phyloP scores from a whole-genome alignment of 2,329 filamentous ascomycete genomes.

The Zymoseptoria pseudotritici region DNA sequence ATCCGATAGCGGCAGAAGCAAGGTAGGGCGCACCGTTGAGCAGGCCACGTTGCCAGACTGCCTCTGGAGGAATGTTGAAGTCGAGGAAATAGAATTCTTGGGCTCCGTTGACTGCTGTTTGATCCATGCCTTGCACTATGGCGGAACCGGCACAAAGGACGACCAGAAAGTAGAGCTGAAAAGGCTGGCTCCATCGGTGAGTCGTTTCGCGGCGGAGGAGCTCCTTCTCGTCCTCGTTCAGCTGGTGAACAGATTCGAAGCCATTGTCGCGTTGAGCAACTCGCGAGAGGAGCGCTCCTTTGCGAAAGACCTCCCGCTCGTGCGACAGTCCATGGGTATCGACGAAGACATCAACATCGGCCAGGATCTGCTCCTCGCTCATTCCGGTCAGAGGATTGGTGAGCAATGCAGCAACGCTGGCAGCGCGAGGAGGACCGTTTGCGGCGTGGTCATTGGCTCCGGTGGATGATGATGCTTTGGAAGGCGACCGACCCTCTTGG shows the following conservation, averaged over 20 bases:
- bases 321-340: slow-evolving; percentile 17
- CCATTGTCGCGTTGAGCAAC: slow-evolving; percentile 21
- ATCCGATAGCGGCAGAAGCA: slow-evolving; percentile 61
- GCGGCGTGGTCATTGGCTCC: slow-evolving; percentile 6
- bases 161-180: slow-evolving; percentile 52
- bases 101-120: slow-evolving; percentile 42
- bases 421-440: slow-evolving; percentile 6
- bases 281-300: slow-evolving; percentile 21
- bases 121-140: slow-evolving; percentile 48
- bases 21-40: slow-evolving; percentile 56
- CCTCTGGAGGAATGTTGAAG: slow-evolving; percentile 19
- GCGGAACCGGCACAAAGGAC: slow-evolving; percentile 47
- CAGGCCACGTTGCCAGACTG: slow-evolving; percentile 42
- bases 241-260: slow-evolving; percentile 29
- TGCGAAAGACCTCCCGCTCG: slow-evolving; percentile 19
- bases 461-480: slow-evolving; percentile 9
- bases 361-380: slow-evolving; percentile 20
- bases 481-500: slow-evolving; percentile 10
- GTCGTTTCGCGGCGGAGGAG: slow-evolving; percentile 54
- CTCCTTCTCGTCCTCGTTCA: slow-evolving; percentile 52
- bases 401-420: slow-evolving; percentile 19
- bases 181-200: slow-evolving; percentile 65
- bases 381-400: slow-evolving; percentile 25
- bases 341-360: slow-evolving; percentile 21
- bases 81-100: slow-evolving; percentile 23